Conservation (phyloP, 139 green algal species). For the Yamagishiella unicocca region DNA sequence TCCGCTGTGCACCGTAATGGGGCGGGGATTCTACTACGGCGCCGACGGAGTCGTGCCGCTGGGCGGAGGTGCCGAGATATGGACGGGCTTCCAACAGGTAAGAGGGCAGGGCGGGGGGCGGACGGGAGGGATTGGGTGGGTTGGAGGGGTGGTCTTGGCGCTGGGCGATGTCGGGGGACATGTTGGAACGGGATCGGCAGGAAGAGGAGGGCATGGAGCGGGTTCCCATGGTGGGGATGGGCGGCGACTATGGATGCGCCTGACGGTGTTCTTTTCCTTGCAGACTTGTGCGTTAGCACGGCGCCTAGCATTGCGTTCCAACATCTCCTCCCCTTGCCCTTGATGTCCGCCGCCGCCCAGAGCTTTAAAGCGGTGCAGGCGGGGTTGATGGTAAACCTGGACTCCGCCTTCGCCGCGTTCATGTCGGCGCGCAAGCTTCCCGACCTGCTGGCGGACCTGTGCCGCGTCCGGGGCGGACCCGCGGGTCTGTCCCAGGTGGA, state of each 20-base stretch:
- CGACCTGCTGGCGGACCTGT: conserved; percentile 46
- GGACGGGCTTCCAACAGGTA: conserved; percentile 47
- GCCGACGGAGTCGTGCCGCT: conserved; percentile 10
- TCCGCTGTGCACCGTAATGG: conserved; percentile 30
- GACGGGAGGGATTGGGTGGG: not conserved
- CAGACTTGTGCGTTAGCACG: too few species aligned
- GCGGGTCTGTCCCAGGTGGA: conserved; percentile 3
- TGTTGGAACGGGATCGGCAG: too few species aligned
- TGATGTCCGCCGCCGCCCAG: conserved; percentile 10
- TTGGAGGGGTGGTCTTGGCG: too few species aligned
- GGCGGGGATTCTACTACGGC: conserved; percentile 52
- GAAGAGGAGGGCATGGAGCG: too few species aligned
- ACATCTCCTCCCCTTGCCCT: not conserved
- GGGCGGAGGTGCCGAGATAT: conserved; percentile 38
- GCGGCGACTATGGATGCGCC: too few species aligned
- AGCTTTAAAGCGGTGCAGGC: conserved; percentile 58
- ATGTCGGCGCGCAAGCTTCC: conserved; percentile 52
- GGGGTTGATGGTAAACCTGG: conserved; percentile 73
- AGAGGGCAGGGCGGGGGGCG: not conserved
- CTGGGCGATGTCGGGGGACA: too few species aligned
- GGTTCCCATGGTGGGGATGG: too few species aligned
- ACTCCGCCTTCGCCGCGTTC: conserved; percentile 72
- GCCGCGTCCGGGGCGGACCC: conserved; percentile 28
- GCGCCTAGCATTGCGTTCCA: too few species aligned
- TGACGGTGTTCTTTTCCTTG: too few species aligned